These are phyloP conservation scores for Trichoderma arundinaceum DNA, from an alignment of 2,329 filamentous ascomycete species.

Conservation along the genomic window DNA sequence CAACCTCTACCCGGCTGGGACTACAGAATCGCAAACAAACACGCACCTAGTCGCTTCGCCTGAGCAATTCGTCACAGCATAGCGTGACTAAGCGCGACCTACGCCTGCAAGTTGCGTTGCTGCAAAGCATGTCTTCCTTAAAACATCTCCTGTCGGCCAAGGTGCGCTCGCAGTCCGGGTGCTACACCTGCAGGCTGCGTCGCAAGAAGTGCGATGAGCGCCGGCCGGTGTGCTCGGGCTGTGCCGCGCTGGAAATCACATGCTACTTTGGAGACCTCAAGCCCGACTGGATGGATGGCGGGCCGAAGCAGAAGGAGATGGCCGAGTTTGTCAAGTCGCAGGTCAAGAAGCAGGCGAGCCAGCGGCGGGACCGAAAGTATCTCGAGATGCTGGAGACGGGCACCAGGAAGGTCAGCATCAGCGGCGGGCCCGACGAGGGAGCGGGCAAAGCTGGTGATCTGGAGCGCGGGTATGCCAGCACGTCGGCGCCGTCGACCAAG, in stretches of 20 bases:
- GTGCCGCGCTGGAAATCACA: conserved; percentile 59
- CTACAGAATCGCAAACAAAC: neutral
- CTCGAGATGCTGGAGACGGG: conserved; percentile 50
- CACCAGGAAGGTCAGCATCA: conserved; percentile 39
- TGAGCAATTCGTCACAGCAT: neutral
- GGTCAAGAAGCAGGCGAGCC: conserved; percentile 59
- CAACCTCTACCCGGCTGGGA: neutral
- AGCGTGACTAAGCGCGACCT: neutral
- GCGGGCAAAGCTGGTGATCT: conserved; percentile 6
- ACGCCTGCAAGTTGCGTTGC: neutral
- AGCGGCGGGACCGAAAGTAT: conserved; percentile 57
- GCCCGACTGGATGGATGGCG: conserved; percentile 64
- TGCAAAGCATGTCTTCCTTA: conserved; percentile 20
- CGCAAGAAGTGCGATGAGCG: conserved; percentile 66
- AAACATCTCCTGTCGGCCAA: conserved; percentile 30
- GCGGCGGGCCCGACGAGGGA: neutral
- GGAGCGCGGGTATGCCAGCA: conserved; percentile 19
- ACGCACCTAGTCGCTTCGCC: neutral
- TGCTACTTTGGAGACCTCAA: conserved; percentile 60
- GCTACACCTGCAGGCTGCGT: conserved; percentile 66
- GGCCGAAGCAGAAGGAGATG: conserved; percentile 55
- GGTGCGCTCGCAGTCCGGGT: conserved; percentile 54
- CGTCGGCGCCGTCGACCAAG: conserved; percentile 28
- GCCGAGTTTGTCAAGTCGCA: conserved; percentile 61
- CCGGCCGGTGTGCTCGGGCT: conserved; percentile 58